Evolutionary conservation across 805 yeast genomes (phyloP).

Genomic region (Helenozyma baotianmanensis): DNA sequence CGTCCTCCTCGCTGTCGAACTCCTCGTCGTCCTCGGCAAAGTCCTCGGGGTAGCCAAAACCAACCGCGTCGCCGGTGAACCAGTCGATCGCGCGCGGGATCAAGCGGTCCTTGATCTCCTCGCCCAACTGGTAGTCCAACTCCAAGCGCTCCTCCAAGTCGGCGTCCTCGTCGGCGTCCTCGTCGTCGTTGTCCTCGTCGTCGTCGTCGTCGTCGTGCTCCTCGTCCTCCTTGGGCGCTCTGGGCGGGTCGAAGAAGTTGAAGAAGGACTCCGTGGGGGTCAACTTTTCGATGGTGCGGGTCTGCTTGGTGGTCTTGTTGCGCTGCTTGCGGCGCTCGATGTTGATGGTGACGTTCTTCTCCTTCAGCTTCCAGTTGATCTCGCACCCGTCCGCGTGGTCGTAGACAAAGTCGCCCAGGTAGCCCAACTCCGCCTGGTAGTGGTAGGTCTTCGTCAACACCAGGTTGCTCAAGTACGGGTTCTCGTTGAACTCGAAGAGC

Average conservation of each 20-base stretch:
- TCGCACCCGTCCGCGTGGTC: constrained; percentile 93
- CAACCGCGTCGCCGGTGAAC: constrained; percentile 97
- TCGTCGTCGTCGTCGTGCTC: constrained; percentile 41
- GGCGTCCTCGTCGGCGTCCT: constrained; percentile 61
- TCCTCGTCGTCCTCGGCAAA: constrained; percentile 57
- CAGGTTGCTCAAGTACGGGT: constrained; percentile 73
- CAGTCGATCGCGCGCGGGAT: constrained; percentile 97
- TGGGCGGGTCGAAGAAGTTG: constrained; percentile 93
- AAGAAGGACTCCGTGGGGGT: constrained; percentile 95
- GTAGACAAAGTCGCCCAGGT: constrained; percentile 93
- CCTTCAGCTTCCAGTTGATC: constrained; percentile 79
- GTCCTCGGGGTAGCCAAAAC: constrained; percentile 55
- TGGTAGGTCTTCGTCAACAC: constrained; percentile 79
- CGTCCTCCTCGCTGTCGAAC: constrained; percentile 59
- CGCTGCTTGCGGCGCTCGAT: constrained; percentile 96
- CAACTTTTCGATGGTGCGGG: constrained; percentile 90
- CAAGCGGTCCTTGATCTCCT: constrained; percentile 90
- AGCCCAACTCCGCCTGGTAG: constrained; percentile 90
- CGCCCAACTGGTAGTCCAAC: constrained; percentile 92
- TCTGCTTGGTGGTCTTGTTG: constrained; percentile 93
- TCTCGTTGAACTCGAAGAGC: constrained; percentile 71
- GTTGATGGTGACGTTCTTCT: constrained; percentile 74
- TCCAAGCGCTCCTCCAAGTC: constrained; percentile 83
- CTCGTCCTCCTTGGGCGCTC: constrained; percentile 54
- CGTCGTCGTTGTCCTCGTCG: constrained; percentile 46